Evolutionary conservation across 768 basidiomycete genomes (phyloP).

Genomic region (Tylopilus rubrobrunneus): DNA sequence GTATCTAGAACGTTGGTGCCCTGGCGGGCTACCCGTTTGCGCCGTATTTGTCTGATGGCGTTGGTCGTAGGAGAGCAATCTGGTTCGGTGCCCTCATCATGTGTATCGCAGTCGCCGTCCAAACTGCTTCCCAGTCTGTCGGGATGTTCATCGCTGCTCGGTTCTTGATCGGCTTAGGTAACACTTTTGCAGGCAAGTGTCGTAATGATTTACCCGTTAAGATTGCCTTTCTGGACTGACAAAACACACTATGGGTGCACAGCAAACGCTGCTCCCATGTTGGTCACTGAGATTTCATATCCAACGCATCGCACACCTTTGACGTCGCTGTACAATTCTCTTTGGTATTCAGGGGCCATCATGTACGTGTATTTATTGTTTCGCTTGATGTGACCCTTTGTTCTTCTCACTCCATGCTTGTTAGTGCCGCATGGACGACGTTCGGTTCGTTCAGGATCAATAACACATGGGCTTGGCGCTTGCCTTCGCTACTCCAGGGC

Average conservation of each 20-base stretch:
- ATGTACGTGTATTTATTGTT: constrained; percentile 39
- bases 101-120: constrained; percentile 62
- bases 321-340: constrained; percentile 75
- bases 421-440: constrained; percentile 73
- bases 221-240: background rate
- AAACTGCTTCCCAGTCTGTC: constrained; percentile 66
- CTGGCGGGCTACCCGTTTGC: constrained; percentile 67
- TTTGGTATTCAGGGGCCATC: constrained; percentile 84
- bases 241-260: background rate
- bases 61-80: constrained; percentile 64
- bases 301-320: constrained; percentile 78
- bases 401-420: background rate
- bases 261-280: constrained; percentile 74
- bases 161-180: constrained; percentile 73
- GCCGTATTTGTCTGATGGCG: constrained; percentile 65
- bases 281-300: constrained; percentile 81
- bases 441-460: constrained; percentile 73
- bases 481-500: constrained; percentile 71
- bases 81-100: constrained; percentile 68
- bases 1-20: constrained; percentile 59
- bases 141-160: constrained; percentile 81
- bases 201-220: background rate
- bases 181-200: constrained; percentile 58
- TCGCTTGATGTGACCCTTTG: background rate
- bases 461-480: constrained; percentile 76